Conservation (phyloP, 371 early-diverging fungal species). For the Actinomucor elegans region DNA sequence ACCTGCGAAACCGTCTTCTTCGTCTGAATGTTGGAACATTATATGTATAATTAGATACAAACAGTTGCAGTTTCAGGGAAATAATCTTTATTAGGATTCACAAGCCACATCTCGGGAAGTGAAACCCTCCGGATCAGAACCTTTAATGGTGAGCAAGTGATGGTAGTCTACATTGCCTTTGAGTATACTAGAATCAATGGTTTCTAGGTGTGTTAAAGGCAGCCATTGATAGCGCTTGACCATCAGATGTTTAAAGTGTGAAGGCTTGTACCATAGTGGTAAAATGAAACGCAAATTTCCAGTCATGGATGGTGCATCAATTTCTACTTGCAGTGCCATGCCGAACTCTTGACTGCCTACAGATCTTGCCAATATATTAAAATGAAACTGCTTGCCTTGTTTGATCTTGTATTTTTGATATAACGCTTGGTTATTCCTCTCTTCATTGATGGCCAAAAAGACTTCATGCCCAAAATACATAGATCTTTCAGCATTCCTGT, state of each 20-base stretch:
- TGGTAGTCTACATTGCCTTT: neutral
- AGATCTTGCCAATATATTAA: neutral
- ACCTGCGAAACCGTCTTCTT: conserved; percentile 44
- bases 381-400: neutral
- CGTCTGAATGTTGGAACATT: conserved; percentile 34
- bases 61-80: neutral
- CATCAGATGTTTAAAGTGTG: neutral
- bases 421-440: neutral
- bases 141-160: neutral
- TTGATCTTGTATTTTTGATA: neutral
- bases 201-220: neutral
- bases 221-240: neutral
- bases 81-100: neutral
- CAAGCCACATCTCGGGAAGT: neutral
- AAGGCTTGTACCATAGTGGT: conserved; percentile 22
- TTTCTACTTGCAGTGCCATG: conserved; percentile 5
- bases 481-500: neutral
- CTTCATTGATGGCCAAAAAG: neutral
- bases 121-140: neutral
- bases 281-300: neutral
- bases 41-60: neutral
- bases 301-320: too few relatives aligned
- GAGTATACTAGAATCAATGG: neutral
- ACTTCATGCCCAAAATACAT: conserved; percentile 6
- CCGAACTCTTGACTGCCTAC: neutral